phyloP scores from a whole-genome alignment of 768 basidiomycete species.

The Hygrophoropsis aurantiaca region DNA sequence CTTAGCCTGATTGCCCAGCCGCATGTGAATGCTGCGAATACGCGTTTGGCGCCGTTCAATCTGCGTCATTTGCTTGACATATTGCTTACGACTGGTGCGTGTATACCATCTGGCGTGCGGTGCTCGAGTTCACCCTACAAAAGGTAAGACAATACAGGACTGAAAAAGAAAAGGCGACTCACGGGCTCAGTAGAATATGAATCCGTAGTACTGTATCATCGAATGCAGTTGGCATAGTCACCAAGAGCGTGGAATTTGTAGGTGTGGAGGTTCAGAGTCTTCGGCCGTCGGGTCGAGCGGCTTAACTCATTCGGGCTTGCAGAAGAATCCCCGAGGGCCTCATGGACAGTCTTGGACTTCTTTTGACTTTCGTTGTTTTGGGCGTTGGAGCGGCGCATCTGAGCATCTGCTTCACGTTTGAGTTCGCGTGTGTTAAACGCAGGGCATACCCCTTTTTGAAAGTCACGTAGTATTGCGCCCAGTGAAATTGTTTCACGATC shows the following conservation, averaged over 20 bases:
- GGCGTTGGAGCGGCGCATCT: slow-evolving; percentile 18
- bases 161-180: not conserved
- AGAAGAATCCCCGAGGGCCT: too few relatives aligned
- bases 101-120: not conserved
- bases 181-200: not conserved
- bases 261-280: not conserved
- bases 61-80: not conserved
- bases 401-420: slow-evolving; percentile 22
- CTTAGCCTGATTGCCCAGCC: too few relatives aligned
- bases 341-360: too few relatives aligned
- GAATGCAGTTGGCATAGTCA: not conserved
- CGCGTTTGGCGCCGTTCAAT: not conserved
- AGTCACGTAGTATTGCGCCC: slow-evolving; percentile 22
- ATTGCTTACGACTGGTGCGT: not conserved
- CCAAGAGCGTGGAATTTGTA: not conserved
- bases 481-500: slow-evolving; percentile 4
- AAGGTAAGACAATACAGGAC: not conserved
- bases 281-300: not conserved
- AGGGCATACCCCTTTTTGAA: slow-evolving; percentile 18
- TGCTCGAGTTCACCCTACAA: not conserved
- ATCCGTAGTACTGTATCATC: not conserved
- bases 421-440: slow-evolving; percentile 30
- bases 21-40: slow-evolving; percentile 9
- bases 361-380: too few relatives aligned
- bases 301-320: too few relatives aligned